Base-by-base conservation (phyloP, 225 moss, liverwort and hornwort genomes). In the Takakia lepidozioides region DNA sequence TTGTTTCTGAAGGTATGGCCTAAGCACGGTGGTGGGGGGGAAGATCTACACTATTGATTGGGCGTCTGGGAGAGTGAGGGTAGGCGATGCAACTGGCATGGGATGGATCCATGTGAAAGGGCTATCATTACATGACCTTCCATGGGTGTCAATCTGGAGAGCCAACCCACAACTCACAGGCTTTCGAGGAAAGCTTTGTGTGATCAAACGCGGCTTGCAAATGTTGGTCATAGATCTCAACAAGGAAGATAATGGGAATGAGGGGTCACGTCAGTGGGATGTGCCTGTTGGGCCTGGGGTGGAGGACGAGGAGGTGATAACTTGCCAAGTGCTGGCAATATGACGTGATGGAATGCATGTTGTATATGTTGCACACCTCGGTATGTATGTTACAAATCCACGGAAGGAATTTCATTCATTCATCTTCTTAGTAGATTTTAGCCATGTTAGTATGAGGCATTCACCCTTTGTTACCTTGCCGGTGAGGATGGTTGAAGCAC, bases 41-140 rank as follows among this genome's bases (percentile, higher is more conserved):
- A 82, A 73, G 28, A 56, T 82, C 34, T 68, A 82, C 73, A 73
- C 77, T 23, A 58, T 82, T 10, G 77, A 82, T 48, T 82, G 81
- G 81, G 77, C 81, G 25, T 62, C 73, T 2, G 81, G 78, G 29
- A 56, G 81, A 46, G 81, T 82, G 27, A 61, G 73, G 20, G 66
- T 78, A 23, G 78, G 78, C 3, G 78, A 73, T 41, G 34, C 34
- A 2, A 48, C 34, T 23, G 66, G 66, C 55, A 66, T 49, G 0
- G 60, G 46, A 4, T 82, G 81, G 81, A 77, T 82, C 8, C 56
- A 70, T 7, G 59, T 73, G 56, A 77, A 67, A 52, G 66, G 65
- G 40, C 69, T 82, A 50, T 55, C 66, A 57, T n/a, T n/a, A n/a
- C n/a, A n/a, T n/a, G 54, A 42, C 18, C 69, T 82, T 3, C 81